Percentiles rank a stretch among this genome's conserved stretches.
Evolutionary conservation across 2,329 filamentous ascomycete genomes (phyloP).

Genomic region (Venturia asperata): DNA sequence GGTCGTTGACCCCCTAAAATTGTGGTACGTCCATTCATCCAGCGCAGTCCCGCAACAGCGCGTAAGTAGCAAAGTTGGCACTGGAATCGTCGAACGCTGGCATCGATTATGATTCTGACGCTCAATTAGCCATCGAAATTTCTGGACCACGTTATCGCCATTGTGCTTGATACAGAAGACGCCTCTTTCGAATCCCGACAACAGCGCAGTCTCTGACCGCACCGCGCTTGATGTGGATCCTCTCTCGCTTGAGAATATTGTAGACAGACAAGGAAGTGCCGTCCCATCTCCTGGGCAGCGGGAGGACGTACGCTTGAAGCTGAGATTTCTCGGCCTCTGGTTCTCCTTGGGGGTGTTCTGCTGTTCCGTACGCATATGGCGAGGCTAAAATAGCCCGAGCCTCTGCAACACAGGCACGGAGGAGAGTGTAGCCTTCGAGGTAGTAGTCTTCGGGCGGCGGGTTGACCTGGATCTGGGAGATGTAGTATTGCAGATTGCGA

Average conservation of each 20-base stretch:
- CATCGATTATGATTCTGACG: slow-evolving; percentile 51
- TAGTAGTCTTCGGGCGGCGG: slow-evolving; percentile 49
- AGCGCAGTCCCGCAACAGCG: slow-evolving; percentile 51
- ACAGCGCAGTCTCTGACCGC: background rate
- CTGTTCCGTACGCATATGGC: slow-evolving; percentile 43
- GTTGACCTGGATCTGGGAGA: slow-evolving; percentile 47
- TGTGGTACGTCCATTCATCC: slow-evolving; percentile 48
- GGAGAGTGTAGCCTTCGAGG: slow-evolving; percentile 51
- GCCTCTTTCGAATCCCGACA: background rate
- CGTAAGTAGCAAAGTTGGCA: slow-evolving; percentile 55
- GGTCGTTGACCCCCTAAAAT: slow-evolving; percentile 46
- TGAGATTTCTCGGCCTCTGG: slow-evolving; percentile 51
- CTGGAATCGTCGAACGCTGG: slow-evolving; percentile 52
- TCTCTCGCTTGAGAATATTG: background rate
- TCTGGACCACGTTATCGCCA: background rate
- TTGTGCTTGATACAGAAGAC: background rate
- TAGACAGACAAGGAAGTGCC: background rate
- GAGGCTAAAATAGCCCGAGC: slow-evolving; percentile 49
- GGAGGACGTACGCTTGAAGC: slow-evolving; percentile 44
- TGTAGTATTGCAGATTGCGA: slow-evolving; percentile 53
- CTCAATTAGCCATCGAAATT: background rate
- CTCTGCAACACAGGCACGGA: slow-evolving; percentile 49
- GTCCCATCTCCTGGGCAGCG: background rate
- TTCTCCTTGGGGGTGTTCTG: slow-evolving; percentile 32
- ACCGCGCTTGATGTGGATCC: background rate